Evolutionary conservation across 2,329 filamentous ascomycete genomes (phyloP).

Genomic region (Claviceps maximensis): DNA sequence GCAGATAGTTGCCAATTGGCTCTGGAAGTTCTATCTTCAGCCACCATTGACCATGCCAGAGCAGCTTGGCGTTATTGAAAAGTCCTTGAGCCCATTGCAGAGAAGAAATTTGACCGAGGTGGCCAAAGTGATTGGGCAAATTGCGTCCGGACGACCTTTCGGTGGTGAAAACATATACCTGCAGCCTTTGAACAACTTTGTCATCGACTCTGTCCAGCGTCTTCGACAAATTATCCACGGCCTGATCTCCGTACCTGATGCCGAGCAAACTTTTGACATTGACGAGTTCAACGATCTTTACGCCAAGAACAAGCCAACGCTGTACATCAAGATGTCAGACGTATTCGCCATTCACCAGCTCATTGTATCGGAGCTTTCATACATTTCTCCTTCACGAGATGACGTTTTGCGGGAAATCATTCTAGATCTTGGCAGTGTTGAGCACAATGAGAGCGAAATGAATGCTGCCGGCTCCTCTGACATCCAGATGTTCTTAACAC

Average conservation of each 20-base stretch:
- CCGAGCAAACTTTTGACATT: conserved; percentile 89
- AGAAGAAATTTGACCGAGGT: conserved; percentile 88
- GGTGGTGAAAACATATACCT: conserved; percentile 91
- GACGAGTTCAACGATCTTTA: conserved; percentile 98
- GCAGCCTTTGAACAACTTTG: conserved; percentile 85
- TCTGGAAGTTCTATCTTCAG: conserved; percentile 89
- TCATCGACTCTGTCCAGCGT: conserved; percentile 72
- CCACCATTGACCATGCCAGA: conserved; percentile 83
- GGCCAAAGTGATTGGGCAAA: conserved; percentile 79
- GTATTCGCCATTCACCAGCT: conserved; percentile 93
- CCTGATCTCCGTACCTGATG: conserved; percentile 71
- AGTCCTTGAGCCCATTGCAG: conserved; percentile 75
- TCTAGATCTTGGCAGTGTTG: conserved; percentile 86
- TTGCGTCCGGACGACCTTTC: conserved; percentile 78
- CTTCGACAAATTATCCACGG: conserved; percentile 62
- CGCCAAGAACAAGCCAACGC: conserved; percentile 84
- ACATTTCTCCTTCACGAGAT: conserved; percentile 67
- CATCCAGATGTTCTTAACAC: conserved; percentile 80
- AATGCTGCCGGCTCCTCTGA: conserved; percentile 74
- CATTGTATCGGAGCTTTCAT: conserved; percentile 63
- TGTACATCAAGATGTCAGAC: conserved; percentile 99
- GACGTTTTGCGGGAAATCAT: conserved; percentile 85
- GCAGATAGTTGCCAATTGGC: conserved; percentile 77
- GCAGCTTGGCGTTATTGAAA: conserved; percentile 84
- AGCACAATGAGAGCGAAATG: conserved; percentile 92